Base-by-base conservation (phyloP, 352 stramenopile species). In the Elongisporangium anandrum region DNA sequence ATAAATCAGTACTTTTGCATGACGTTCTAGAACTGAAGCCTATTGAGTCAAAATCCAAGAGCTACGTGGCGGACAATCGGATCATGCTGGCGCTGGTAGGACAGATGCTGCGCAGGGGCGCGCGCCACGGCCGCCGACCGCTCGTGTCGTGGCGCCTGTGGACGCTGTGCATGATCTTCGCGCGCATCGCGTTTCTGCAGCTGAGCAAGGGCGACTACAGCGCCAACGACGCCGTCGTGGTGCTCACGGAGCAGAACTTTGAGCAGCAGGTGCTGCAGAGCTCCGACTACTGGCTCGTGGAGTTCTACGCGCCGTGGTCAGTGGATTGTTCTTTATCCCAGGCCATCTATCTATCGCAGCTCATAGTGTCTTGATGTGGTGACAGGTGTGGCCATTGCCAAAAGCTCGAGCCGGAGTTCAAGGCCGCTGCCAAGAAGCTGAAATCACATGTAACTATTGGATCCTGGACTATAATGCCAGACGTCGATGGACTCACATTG, bases 291-390 rank as follows among this genome's bases (percentile, higher is more conserved):
- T 98, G 90, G 89, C 70, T 98, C 45, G 92, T 98, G 41, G 89
- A 98, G 66, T 98, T 98, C 70, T 97, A 96, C 62, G 92, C 92
- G 17, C 92, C 90, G 29, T 98, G 90, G 90, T 85, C 48, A 10
- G 63, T 57, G 59, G 39, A 58, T 19, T 60, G 53, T 4, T n/a
- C 47, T 17, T 13, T 20, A 17, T 56, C 16, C 7, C 23, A 57
- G 19, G 21, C 54, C 48, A 29, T 48, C 10, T 9, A 50, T 47
- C 7, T 66, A 39, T 10, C 16, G n/a, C 34, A 3, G 17, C 34
- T 45, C 10, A 45, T 12, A 2, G 29, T 41, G 29, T 41, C 29
- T 41, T 41, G 29, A 45, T 45, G 34, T 17, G 2, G 41, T 20
- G 23, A 2, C 52, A 89, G 79, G 79, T 97, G 90, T 54, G 92